Conservation (phyloP, 257 asterid genomes). For the Solanum pimpinellifolium region DNA sequence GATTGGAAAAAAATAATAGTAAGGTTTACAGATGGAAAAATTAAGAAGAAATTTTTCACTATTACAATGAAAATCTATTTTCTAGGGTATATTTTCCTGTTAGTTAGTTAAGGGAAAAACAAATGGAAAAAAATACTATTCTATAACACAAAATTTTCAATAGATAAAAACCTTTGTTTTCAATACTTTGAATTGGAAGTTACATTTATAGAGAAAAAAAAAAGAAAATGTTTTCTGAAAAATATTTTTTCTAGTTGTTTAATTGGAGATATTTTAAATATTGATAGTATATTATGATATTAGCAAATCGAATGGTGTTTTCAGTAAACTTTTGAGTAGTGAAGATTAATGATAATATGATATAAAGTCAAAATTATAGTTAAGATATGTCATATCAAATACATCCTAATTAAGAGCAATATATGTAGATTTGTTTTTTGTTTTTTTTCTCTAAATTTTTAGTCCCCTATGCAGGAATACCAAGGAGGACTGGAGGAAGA, state of each 20-base stretch:
- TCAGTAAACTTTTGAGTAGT: neutral
- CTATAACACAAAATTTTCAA: no score
- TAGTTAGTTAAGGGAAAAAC: no score
- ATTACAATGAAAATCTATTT: neutral
- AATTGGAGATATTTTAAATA: no score
- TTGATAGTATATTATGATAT: no score
- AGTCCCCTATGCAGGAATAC: neutral
- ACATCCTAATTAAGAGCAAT: neutral
- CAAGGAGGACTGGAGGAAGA: neutral
- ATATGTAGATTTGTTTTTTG: neutral
- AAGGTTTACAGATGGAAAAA: no score
- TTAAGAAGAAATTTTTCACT: neutral
- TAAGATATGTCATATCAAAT: neutral
- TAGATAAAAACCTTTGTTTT: neutral
- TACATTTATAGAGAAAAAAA: no score
- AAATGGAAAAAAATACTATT: neutral
- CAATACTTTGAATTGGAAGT: no score
- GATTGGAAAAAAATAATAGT: no score
- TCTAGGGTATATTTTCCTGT: no score
- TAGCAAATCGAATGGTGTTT: no score
- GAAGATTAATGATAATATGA: neutral
- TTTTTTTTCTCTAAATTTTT: neutral
- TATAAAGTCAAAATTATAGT: neutral
- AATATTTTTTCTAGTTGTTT: no score
- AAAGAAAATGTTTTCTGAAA: no score